These are phyloP conservation scores for Phytophthora tentaculata DNA, from an alignment of 352 stramenopile genomes.

Conservation along the genomic window DNA sequence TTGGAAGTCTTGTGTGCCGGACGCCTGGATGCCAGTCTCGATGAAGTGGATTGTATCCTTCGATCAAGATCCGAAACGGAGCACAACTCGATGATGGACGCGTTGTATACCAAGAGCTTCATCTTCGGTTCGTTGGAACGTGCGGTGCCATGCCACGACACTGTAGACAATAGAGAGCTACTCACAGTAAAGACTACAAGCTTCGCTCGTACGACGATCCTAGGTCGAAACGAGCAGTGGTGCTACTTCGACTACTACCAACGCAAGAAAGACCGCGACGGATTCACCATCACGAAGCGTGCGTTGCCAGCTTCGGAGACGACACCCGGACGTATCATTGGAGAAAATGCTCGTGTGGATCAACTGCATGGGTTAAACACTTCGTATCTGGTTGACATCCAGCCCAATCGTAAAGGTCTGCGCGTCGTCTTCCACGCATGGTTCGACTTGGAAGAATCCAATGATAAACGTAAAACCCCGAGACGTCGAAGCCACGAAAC, in stretches of 20 bases:
- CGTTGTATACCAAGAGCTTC: conserved; percentile 37
- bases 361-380: conserved; percentile 34
- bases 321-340: conserved; percentile 18
- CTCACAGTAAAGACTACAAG: conserved; percentile 41
- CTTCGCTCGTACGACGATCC: conserved; percentile 22
- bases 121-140: conserved; percentile 40
- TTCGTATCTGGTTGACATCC: conserved; percentile 32
- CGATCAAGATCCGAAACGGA: conserved; percentile 19
- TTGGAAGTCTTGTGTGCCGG: conserved; percentile 37
- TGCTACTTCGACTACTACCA: conserved; percentile 42
- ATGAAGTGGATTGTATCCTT: conserved; percentile 35
- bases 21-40: conserved; percentile 28
- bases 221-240: conserved; percentile 40
- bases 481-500: conserved; percentile 9
- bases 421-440: conserved; percentile 34
- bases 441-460: conserved; percentile 13
- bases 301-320: conserved; percentile 14
- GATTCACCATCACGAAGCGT: conserved; percentile 36
- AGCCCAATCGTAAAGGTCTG: conserved; percentile 15
- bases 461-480: background rate
- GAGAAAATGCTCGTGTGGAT: conserved; percentile 19
- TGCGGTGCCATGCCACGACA: conserved; percentile 6
- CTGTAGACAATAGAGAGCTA: conserved; percentile 5
- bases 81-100: conserved; percentile 39
- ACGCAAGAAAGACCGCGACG: conserved; percentile 21